Conservation (phyloP, 1,139 yeast species). For the Kodamaea derodonti region DNA sequence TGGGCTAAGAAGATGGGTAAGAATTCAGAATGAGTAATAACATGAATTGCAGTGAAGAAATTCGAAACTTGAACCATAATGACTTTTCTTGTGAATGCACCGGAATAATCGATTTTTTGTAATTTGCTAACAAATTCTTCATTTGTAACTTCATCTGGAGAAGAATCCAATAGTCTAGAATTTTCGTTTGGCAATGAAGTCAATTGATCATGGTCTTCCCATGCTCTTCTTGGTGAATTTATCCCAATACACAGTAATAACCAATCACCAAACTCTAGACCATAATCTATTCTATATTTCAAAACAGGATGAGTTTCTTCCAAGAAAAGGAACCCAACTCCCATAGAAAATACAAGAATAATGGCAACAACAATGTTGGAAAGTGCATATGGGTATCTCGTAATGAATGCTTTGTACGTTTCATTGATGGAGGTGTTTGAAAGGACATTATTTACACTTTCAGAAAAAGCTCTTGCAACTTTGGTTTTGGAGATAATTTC, state of each 20-base stretch:
- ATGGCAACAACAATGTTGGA: constrained; percentile 54
- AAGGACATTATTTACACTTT: background rate
- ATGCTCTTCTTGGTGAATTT: constrained; percentile 29
- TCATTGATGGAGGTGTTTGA: background rate
- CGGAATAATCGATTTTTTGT: constrained; percentile 13
- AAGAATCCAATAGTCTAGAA: background rate
- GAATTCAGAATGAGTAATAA: constrained; percentile 53
- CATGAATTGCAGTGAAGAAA: constrained; percentile 45
- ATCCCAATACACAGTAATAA: constrained; percentile 33
- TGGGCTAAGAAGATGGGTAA: constrained; percentile 58
- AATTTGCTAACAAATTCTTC: background rate
- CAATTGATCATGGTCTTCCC: constrained; percentile 15
- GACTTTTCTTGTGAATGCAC: constrained; percentile 33
- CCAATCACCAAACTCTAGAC: constrained; percentile 51
- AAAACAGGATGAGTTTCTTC: constrained; percentile 56
- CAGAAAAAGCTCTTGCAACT: background rate
- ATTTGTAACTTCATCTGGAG: background rate
- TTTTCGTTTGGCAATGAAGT: background rate
- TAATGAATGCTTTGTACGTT: constrained; percentile 25
- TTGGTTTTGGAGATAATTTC: background rate
- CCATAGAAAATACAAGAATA: constrained; percentile 36
- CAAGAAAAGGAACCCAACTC: constrained; percentile 47
- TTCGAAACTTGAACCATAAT: constrained; percentile 39
- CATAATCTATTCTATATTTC: constrained; percentile 43
- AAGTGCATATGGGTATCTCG: constrained; percentile 53